Percentiles rank a stretch among this genome's conserved stretches.
These are phyloP conservation scores for Phascolomyces articulosus DNA, from an alignment of 371 early-diverging fungal species.

Conservation along the genomic window DNA sequence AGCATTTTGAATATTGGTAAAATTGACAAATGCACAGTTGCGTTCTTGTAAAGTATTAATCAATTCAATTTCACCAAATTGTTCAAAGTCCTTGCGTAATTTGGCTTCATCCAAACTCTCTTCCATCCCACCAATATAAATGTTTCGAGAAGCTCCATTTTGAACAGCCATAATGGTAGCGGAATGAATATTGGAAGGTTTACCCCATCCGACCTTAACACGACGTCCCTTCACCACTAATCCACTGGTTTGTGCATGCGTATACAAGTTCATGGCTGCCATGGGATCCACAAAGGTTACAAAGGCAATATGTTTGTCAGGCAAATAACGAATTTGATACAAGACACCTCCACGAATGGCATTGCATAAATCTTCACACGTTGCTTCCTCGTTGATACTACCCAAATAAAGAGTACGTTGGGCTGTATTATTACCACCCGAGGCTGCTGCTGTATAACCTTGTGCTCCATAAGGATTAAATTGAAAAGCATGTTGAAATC, in stretches of 20 bases:
- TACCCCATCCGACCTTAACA: conserved; percentile 82
- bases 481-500: conserved; percentile 19
- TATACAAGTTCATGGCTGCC: conserved; percentile 65
- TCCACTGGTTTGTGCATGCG: conserved; percentile 58
- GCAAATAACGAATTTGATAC: conserved; percentile 69
- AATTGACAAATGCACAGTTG: conserved; percentile 85
- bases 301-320: conserved; percentile 81
- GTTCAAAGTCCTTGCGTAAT: conserved; percentile 65
- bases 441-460: not conserved
- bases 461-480: not conserved
- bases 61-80: conserved; percentile 80
- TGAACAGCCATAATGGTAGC: conserved; percentile 59
- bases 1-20: conserved; percentile 65
- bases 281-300: conserved; percentile 80
- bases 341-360: conserved; percentile 83
- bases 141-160: conserved; percentile 78
- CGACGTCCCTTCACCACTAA: conserved; percentile 68
- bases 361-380: conserved; percentile 83
- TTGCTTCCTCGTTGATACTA: conserved; percentile 69
- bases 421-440: not conserved
- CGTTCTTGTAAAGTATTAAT: conserved; percentile 76
- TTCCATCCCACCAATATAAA: conserved; percentile 75
- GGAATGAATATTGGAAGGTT: conserved; percentile 58
- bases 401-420: conserved; percentile 76
- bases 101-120: conserved; percentile 58